Evolutionary conservation across 2,329 filamentous ascomycete genomes (phyloP).

Genomic region (Juglanconis oblonga): DNA sequence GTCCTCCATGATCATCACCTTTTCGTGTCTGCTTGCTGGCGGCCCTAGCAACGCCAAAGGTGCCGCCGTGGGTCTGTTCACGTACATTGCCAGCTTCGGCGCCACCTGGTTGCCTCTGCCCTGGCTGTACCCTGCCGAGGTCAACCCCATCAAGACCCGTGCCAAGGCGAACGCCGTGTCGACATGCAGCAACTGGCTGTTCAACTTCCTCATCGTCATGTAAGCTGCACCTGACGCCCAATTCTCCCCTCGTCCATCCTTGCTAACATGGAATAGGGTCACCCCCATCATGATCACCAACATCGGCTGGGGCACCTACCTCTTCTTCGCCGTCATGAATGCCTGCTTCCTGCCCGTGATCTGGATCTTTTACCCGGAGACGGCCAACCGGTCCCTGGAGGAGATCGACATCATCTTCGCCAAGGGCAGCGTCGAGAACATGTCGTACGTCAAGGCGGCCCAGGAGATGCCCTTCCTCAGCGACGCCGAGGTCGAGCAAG

Average conservation of each 20-base stretch:
- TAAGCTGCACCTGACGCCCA: neutral
- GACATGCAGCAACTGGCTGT: constrained; percentile 59
- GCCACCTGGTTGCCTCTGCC: constrained; percentile 54
- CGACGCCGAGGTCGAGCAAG: constrained; percentile 50
- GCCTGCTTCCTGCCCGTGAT: constrained; percentile 50
- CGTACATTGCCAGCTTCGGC: constrained; percentile 26
- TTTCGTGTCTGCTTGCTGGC: constrained; percentile 33
- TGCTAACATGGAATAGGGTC: constrained; percentile 30
- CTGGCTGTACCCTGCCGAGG: constrained; percentile 61
- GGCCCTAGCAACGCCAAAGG: constrained; percentile 29
- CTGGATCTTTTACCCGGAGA: constrained; percentile 53
- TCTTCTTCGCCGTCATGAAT: constrained; percentile 55
- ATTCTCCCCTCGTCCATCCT: constrained; percentile 43
- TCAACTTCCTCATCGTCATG: constrained; percentile 66
- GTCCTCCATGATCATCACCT: constrained; percentile 55
- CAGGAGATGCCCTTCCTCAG: constrained; percentile 53
- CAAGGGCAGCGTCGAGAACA: constrained; percentile 57
- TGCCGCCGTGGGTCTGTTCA: constrained; percentile 52
- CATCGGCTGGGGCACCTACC: constrained; percentile 51
- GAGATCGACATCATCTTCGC: constrained; percentile 64
- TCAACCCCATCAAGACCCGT: constrained; percentile 57
- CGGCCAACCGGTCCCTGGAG: constrained; percentile 55
- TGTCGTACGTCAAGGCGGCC: constrained; percentile 57
- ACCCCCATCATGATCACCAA: constrained; percentile 57
- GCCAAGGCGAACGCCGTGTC: constrained; percentile 63